These are phyloP conservation scores for Trichaptum fuscoviolaceum DNA, from an alignment of 768 basidiomycete genomes.

Conservation along the genomic window DNA sequence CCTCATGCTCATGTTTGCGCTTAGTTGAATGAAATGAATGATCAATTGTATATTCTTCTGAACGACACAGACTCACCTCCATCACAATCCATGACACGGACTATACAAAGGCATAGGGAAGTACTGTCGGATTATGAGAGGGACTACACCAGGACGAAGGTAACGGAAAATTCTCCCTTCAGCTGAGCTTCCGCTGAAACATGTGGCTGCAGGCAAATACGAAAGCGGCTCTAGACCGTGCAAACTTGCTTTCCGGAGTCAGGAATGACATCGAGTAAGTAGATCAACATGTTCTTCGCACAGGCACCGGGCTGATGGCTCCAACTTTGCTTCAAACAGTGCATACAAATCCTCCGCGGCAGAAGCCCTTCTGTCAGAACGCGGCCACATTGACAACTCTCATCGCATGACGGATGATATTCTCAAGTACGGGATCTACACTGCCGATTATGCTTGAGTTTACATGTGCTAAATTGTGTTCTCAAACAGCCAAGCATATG, in stretches of 20 bases:
- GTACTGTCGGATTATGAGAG: constrained; percentile 82
- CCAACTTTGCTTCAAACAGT: constrained; percentile 32
- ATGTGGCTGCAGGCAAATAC: constrained; percentile 58
- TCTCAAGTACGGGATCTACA: constrained; percentile 57
- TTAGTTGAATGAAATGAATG: constrained; percentile 85
- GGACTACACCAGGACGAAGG: constrained; percentile 86
- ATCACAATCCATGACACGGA: constrained; percentile 80
- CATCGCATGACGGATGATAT: constrained; percentile 94
- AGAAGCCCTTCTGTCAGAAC: constrained; percentile 83
- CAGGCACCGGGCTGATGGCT: not conserved
- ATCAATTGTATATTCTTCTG: constrained; percentile 65
- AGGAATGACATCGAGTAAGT: constrained; percentile 93
- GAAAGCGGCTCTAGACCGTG: constrained; percentile 77
- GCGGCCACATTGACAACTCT: constrained; percentile 85
- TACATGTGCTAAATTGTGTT: not conserved
- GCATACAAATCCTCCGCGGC: constrained; percentile 88
- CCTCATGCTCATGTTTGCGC: constrained; percentile 16
- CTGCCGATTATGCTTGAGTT: constrained; percentile 5
- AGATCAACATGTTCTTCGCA: constrained; percentile 1
- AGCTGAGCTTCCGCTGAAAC: constrained; percentile 2
- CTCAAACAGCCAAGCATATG: constrained; percentile 83
- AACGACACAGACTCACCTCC: constrained; percentile 62
- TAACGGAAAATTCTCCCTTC: constrained; percentile 21
- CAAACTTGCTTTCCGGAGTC: constrained; percentile 83
- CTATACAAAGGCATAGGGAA: constrained; percentile 87